Base-by-base conservation (phyloP, 441 rosid genomes). In the Adansonia madagascariensis region DNA sequence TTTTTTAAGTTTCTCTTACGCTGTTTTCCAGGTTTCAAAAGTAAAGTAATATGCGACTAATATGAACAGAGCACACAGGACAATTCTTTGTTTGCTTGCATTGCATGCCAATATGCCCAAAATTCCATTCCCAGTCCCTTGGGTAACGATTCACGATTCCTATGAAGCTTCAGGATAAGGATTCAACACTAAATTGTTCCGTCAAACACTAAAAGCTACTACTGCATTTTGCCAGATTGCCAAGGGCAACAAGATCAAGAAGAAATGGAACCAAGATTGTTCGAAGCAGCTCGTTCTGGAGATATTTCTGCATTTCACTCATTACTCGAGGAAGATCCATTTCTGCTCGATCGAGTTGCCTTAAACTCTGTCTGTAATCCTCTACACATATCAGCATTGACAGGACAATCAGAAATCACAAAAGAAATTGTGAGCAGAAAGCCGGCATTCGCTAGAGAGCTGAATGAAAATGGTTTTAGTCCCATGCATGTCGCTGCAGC, bases 221-320 rank as follows among this genome's bases (percentile, higher is more conserved):
- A 11, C 66, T 44, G 35, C 50, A 44, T 41, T 57, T 46, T 47
- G 22, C 2, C 6, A 1, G 50, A 43, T 18, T 41, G 27, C 15
- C 9, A 43, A 41, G 71, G 71, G 53, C 73, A 12, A 68, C 76
- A 59, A 47, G 3, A 59, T 60, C 67, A 20, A 41, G 27, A 10
- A 41, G 44, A 63, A 31, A 82, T 79, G 84, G 82, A 82, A 15
- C 50, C 18, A 43, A 78, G 74, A 69, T 74, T 81, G 69, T 2
- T 66, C 7, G 83, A 75, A 75, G 80, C 82, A 27, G 76, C 80
- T 81, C 77, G 60, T 47, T 56, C 62, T 2, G 84, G 86, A 72
- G 49, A 82, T 49, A 20, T 66, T 6, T 56, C 73, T 7, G 14
- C 56, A 24, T 71, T 82, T 62, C 79, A 18, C 35, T 69, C 67